phyloP scores from a whole-genome alignment of 345 rosid genomes.

The Eucalyptus pauciflora region DNA sequence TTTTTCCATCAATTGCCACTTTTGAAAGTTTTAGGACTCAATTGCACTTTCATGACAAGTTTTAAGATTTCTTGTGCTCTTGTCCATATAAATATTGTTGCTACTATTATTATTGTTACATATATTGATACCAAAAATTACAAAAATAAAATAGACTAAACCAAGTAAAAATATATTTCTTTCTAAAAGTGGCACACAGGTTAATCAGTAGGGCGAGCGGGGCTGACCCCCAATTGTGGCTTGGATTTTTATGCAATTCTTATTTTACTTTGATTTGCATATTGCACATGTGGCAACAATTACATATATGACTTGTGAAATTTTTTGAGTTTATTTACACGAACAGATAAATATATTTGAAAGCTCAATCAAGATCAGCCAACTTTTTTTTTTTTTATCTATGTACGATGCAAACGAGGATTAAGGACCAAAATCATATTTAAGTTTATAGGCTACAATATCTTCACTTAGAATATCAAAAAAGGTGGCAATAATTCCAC shows the following conservation, averaged over 20 bases:
- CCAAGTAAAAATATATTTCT: background rate
- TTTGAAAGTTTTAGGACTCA: accelerated
- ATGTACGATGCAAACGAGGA: background rate
- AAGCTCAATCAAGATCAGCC: background rate
- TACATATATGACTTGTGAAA: background rate
- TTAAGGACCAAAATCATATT: background rate
- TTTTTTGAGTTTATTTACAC: background rate
- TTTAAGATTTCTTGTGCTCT: accelerated
- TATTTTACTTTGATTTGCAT: background rate
- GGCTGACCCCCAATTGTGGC: background rate
- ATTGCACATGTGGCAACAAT: background rate
- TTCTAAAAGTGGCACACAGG: background rate
- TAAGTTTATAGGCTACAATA: background rate
- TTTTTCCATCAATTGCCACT: accelerated
- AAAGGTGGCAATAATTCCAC: background rate
- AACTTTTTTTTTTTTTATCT: background rate
- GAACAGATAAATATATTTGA: background rate
- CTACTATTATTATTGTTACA: no score
- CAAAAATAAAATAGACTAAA: no score
- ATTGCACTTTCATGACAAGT: accelerated
- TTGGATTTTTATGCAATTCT: background rate
- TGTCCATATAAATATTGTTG: background rate
- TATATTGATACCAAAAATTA: no score
- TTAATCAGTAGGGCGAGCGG: no score
- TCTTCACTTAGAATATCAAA: background rate